Percentiles rank a stretch among this genome's conserved stretches.
Evolutionary conservation across 192 early-diverging fungal species (phyloP).

Genomic region (Coemansia reversa): DNA sequence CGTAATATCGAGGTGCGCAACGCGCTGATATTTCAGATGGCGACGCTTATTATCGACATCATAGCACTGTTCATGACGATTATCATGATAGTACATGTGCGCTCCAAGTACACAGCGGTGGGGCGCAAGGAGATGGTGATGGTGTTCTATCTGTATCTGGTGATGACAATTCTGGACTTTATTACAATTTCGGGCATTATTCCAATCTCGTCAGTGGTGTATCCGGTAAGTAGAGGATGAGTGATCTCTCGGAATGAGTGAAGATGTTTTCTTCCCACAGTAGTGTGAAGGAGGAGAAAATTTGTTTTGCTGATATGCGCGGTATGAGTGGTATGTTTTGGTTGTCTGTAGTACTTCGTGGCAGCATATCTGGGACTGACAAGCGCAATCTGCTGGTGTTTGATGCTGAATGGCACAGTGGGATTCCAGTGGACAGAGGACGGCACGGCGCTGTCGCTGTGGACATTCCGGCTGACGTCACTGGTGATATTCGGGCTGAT

Average conservation of each 20-base stretch:
- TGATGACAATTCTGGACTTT: constrained; percentile 84
- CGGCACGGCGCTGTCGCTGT: constrained; percentile 89
- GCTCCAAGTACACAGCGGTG: constrained; percentile 98
- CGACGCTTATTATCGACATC: constrained; percentile 91
- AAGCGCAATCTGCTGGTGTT: constrained; percentile 86
- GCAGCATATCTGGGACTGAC: constrained; percentile 79
- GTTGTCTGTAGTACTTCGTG: constrained; percentile 68
- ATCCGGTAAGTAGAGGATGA: constrained; percentile 54
- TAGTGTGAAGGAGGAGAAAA: neutral
- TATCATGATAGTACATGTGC: constrained; percentile 99
- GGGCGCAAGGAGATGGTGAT: constrained; percentile 98
- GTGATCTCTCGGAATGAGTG: neutral
- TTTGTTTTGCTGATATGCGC: constrained; percentile 3
- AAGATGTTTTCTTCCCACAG: neutral
- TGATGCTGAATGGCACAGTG: constrained; percentile 93
- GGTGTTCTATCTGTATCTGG: constrained; percentile 96
- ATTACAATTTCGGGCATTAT: constrained; percentile 91
- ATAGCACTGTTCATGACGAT: constrained; percentile 93
- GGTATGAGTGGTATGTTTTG: neutral
- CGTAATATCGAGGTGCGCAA: constrained; percentile 88
- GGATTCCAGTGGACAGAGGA: constrained; percentile 98
- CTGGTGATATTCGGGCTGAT: constrained; percentile 76
- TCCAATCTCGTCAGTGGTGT: constrained; percentile 73
- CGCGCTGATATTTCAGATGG: constrained; percentile 92
- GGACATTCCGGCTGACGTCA: constrained; percentile 88